These are phyloP conservation scores for Lactifluus hygrophoroides DNA, from an alignment of 768 basidiomycete species.

Conservation along the genomic window DNA sequence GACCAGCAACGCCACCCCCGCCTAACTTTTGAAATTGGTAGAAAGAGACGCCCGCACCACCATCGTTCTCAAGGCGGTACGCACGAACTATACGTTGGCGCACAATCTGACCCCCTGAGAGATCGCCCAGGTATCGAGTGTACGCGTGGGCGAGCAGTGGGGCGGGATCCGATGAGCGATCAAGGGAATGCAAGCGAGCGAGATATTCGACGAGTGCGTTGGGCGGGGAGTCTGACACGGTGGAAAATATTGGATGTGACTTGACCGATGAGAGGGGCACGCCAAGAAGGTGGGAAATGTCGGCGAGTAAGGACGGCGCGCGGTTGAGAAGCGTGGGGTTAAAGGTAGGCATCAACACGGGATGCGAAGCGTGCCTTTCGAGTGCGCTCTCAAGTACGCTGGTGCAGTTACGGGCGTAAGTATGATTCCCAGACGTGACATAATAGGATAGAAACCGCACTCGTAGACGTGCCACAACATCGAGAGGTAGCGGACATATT, in stretches of 20 bases:
- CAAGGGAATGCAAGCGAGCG: slow-evolving; percentile 28
- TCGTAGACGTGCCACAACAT: not conserved
- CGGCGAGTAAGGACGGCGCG: slow-evolving; percentile 22
- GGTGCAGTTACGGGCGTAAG: slow-evolving; percentile 34
- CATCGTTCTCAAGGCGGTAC: slow-evolving; percentile 49
- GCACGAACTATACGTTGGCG: slow-evolving; percentile 50
- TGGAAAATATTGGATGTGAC: slow-evolving; percentile 43
- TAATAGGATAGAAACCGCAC: not conserved
- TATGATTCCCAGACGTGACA: slow-evolving; percentile 29
- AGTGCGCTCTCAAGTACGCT: slow-evolving; percentile 22
- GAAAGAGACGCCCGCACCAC: slow-evolving; percentile 50
- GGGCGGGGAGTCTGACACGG: slow-evolving; percentile 38
- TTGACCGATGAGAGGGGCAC: slow-evolving; percentile 48
- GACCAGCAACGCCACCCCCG: slow-evolving; percentile 36
- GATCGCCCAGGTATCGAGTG: slow-evolving; percentile 75
- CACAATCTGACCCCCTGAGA: slow-evolving; percentile 72
- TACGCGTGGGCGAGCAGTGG: slow-evolving; percentile 69
- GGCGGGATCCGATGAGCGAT: slow-evolving; percentile 37
- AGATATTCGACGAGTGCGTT: slow-evolving; percentile 45
- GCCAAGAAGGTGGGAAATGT: slow-evolving; percentile 40
- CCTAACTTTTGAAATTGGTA: slow-evolving; percentile 58
- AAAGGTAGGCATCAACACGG: slow-evolving; percentile 40
- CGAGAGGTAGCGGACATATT: not conserved
- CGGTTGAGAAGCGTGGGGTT: slow-evolving; percentile 62
- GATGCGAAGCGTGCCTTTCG: slow-evolving; percentile 44